Evolutionary conservation across 805 yeast species (phyloP), one percentile per base, ranked within the genome.

Genomic region (Cyberlindnera mycetangii): DNA sequence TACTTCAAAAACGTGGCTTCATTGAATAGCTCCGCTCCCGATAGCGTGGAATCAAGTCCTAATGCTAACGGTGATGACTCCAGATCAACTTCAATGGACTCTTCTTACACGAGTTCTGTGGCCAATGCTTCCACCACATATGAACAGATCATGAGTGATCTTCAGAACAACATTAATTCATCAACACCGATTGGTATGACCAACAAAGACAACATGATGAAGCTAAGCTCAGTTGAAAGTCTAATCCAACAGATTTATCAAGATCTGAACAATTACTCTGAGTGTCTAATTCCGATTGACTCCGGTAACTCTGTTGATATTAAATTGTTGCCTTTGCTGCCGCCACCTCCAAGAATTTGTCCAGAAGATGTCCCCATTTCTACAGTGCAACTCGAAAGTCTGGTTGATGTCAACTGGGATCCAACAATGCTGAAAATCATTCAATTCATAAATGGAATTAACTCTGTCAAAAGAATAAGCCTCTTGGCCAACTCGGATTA

Each of bases 361-460:
- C 79, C 95, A 0, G 86, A 72, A 55, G 96, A 92, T 62, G 99
- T 93, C 1, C 99, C 99, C 0, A 78, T 90, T 5, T 79, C 95
- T n/a, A 83, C 92, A 0, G 96, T 93, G 1, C 80, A 81, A 41
- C 67, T 93, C 27, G 74, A 75, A 22, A 68, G 76, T 31, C 70
- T 93, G 49, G 82, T 88, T 34, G 99, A 93, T 63, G 84, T 86
- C 8, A 84, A 86, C 56, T 93, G 99, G 97, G 99, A 93, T 64
- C 97, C 97, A 1, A 92, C 98, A 2, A 85, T 93, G 93, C 71
- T 89, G 37, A 83, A 85, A 53, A 86, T 93, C 19, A 66, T 88
- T 10, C 96, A 97, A 0, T 85, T 72, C 53, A 88, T 93, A 39
- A 80, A 93, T 57, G 99, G 99, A 1, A 72, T 89, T 39, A 92